Evolutionary conservation across 139 green algal species (phyloP).

Genomic region (Trebouxia sp.): DNA sequence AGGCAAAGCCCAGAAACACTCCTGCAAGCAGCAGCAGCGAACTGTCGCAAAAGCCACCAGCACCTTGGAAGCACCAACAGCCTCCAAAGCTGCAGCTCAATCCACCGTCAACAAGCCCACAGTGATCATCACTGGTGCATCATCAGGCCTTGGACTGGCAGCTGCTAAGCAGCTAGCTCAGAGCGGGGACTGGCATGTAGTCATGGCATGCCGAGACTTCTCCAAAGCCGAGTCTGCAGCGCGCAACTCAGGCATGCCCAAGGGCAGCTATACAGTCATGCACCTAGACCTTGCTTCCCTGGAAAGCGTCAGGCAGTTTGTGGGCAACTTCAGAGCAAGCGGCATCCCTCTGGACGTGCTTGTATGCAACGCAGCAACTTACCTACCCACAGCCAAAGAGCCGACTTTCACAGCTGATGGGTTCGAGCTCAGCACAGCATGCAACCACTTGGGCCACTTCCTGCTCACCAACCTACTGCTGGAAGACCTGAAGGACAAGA

Average conservation of each 20-base stretch:
- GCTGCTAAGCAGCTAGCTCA: conserved; percentile 73
- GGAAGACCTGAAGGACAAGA: conserved; percentile 75
- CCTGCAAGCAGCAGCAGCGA: too few species aligned
- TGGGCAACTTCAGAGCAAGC: conserved; percentile 65
- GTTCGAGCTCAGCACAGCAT: conserved; percentile 81
- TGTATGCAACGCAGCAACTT: conserved; percentile 93
- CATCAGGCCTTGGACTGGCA: conserved; percentile 85
- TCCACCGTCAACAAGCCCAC: not conserved
- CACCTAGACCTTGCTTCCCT: conserved; percentile 85
- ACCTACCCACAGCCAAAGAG: conserved; percentile 88
- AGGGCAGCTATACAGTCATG: conserved; percentile 75
- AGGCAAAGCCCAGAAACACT: too few species aligned
- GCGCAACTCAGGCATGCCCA: conserved; percentile 38
- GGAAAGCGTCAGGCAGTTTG: conserved; percentile 82
- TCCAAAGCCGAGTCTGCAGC: conserved; percentile 64
- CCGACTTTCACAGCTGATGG: conserved; percentile 87
- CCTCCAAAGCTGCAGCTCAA: not conserved
- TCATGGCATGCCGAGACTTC: conserved; percentile 83
- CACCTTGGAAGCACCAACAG: conserved; percentile 9
- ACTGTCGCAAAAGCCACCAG: not conserved
- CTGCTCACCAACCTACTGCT: conserved; percentile 86
- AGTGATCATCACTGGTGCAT: conserved; percentile 89
- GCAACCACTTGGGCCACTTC: conserved; percentile 96
- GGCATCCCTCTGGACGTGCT: conserved; percentile 77
- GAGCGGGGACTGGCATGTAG: conserved; percentile 81